Evolutionary conservation across 2,329 filamentous ascomycete genomes (phyloP), one percentile per base, ranked within the genome.

Genomic region (Fusarium sp.): DNA sequence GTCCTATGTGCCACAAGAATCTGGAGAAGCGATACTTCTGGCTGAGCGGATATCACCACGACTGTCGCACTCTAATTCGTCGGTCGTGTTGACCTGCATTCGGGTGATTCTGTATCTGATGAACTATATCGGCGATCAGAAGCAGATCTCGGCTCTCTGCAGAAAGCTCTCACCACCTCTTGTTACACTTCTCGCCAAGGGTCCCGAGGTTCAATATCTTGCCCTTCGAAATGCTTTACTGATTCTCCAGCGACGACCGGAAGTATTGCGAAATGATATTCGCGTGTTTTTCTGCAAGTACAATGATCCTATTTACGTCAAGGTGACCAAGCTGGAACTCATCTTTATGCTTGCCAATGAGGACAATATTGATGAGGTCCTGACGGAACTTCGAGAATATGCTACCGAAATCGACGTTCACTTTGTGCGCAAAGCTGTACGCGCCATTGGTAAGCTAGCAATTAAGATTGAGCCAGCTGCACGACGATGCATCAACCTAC

Each of bases 201-300:
- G 95, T 0, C 93, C 96, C 1, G 96, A 99, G 78, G 96, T 99
- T n/a, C 96, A 99, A 78, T 99, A 99, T 76, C 86, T 99, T 8
- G 96, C 96, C 0, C 86, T 99, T 19, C 87, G 96, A 67, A 99
- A 99, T 76, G 96, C 96, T 0, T 86, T 99, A 3, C 84, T 99
- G 15, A 99, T 99, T 71, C 83, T 99, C 52, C 96, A 99, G 78
- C 87, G 95, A 73, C 87, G 95, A 56, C 96, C 96, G 0, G 96
- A 98, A 75, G 95, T 99, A 10, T 81, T 99, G 54, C 89, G 94
- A 67, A 98, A 97, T 79, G 96, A 99, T 79, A 98, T 99, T 66
- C 89, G 96, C 46, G 96, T 99, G 32, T 99, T 99, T 82, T 99
- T 99, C 81, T 99, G 96, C 89, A 99, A 99, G 84, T 99, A 99